phyloP scores from a whole-genome alignment of 805 yeast genomes.

The Ogataea trehalophila region DNA sequence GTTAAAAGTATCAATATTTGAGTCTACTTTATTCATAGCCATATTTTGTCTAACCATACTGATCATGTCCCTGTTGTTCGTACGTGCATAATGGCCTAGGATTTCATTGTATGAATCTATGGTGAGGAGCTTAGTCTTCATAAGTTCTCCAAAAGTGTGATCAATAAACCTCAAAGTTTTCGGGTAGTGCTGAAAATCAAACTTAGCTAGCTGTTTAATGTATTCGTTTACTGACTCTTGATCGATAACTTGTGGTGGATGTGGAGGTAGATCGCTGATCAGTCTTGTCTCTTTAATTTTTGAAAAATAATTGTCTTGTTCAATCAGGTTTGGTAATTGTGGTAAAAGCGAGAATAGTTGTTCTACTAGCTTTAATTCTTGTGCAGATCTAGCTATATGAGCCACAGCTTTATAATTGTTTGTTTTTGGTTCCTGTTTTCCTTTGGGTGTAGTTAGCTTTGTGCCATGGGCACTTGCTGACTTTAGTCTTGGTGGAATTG shows the following conservation, averaged over 20 bases:
- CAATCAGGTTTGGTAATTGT: too few relatives aligned
- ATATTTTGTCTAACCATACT: neutral
- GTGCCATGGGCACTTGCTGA: neutral
- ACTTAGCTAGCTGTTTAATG: slow-evolving; percentile 1
- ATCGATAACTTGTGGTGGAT: slow-evolving; percentile 7
- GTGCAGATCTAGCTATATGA: too few relatives aligned
- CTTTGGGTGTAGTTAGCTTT: neutral
- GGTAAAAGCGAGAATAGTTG: too few relatives aligned
- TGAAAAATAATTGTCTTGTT: too few relatives aligned
- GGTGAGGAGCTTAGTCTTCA: slow-evolving; percentile 2
- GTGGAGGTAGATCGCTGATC: neutral
- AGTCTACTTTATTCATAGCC: neutral
- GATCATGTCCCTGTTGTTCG: slow-evolving; percentile 4
- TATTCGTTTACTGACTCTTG: slow-evolving; percentile 5
- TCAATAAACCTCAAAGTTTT: slow-evolving; percentile 6
- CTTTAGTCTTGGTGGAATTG: too few relatives aligned
- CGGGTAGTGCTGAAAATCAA: slow-evolving; percentile 6
- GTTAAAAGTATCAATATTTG: slow-evolving; percentile 9
- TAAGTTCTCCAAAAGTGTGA: slow-evolving; percentile 7
- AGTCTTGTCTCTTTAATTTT: too few relatives aligned
- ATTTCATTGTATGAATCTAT: slow-evolving; percentile 6
- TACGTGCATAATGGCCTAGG: slow-evolving; percentile 7
- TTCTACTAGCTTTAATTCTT: too few relatives aligned
- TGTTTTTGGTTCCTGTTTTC: neutral
- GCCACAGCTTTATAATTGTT: too few relatives aligned